Evolutionary conservation across 108 stramenopile genomes (phyloP).

Genomic region (Cyclotella atomus): DNA sequence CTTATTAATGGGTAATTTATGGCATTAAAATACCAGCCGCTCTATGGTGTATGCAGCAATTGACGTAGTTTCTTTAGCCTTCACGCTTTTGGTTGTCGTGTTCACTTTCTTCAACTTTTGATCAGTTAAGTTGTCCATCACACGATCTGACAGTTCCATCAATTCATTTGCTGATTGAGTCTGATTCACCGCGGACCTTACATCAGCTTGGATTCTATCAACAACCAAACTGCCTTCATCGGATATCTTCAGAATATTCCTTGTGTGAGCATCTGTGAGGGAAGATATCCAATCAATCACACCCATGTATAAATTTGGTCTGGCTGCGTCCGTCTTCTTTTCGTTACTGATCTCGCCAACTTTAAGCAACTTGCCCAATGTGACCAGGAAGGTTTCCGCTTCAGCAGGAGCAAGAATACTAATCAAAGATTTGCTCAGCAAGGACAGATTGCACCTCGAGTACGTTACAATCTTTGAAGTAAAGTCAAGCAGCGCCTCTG

Average conservation of each 20-base stretch:
- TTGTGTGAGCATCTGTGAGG: slow-evolving; percentile 46
- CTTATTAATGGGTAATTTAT: no score
- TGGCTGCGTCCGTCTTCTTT: not conserved
- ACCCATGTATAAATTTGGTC: slow-evolving; percentile 20
- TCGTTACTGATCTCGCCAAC: slow-evolving; percentile 13
- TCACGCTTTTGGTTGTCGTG: not conserved
- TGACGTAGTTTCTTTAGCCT: not conserved
- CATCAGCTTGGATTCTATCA: slow-evolving; percentile 34
- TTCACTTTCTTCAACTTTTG: not conserved
- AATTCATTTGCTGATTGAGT: slow-evolving; percentile 44
- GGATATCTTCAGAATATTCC: slow-evolving; percentile 38
- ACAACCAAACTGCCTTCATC: slow-evolving; percentile 38
- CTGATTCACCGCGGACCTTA: slow-evolving; percentile 36
- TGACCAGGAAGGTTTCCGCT: slow-evolving; percentile 43
- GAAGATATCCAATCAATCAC: slow-evolving; percentile 52
- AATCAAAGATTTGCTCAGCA: slow-evolving; percentile 45
- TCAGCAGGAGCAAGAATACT: slow-evolving; percentile 29
- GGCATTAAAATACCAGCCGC: slow-evolving; percentile 16
- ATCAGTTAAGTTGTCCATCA: slow-evolving; percentile 25
- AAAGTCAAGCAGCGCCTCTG: slow-evolving; percentile 41
- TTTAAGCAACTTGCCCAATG: slow-evolving; percentile 44
- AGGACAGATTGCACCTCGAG: slow-evolving; percentile 49
- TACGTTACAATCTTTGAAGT: slow-evolving; percentile 50
- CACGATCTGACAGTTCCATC: slow-evolving; percentile 30
- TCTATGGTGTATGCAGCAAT: slow-evolving; percentile 43